These are phyloP conservation scores for Malassezia dermatis DNA, from an alignment of 1,284 basidiomycete genomes.

Conservation along the genomic window DNA sequence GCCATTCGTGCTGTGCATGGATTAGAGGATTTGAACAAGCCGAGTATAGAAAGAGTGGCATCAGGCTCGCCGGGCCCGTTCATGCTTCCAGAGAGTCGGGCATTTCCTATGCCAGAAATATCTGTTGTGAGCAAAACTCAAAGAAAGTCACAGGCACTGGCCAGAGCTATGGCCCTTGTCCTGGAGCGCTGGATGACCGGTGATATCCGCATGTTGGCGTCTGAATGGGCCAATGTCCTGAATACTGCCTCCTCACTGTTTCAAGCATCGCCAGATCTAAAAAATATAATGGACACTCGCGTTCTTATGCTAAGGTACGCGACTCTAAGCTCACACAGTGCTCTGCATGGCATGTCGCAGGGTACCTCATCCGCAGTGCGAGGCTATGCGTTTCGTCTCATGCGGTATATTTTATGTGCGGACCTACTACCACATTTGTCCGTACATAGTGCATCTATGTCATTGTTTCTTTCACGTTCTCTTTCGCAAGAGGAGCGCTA, in stretches of 20 bases:
- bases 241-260: background rate
- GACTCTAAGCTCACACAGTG: background rate
- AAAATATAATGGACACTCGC: background rate
- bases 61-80: background rate
- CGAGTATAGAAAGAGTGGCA: background rate
- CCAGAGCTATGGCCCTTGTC: background rate
- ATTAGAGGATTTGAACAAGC: slow-evolving; percentile 10
- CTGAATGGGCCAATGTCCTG: background rate
- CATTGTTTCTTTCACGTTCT: slow-evolving; percentile 3
- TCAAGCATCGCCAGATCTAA: background rate
- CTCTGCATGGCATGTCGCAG: background rate
- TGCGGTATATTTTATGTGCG: slow-evolving; percentile 1
- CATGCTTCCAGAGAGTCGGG: background rate
- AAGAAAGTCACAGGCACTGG: background rate
- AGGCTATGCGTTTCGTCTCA: background rate
- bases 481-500: background rate
- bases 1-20: slow-evolving; percentile 16
- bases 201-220: background rate
- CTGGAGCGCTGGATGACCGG: slow-evolving; percentile 1
- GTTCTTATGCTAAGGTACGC: slow-evolving; percentile 1
- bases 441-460: background rate
- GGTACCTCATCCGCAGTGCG: background rate
- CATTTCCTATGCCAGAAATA: background rate
- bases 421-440: background rate
- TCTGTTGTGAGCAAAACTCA: background rate